Evolutionary conservation across 2,329 filamentous ascomycete genomes (phyloP).

Genomic region (Chalaropsis ovoidea): DNA sequence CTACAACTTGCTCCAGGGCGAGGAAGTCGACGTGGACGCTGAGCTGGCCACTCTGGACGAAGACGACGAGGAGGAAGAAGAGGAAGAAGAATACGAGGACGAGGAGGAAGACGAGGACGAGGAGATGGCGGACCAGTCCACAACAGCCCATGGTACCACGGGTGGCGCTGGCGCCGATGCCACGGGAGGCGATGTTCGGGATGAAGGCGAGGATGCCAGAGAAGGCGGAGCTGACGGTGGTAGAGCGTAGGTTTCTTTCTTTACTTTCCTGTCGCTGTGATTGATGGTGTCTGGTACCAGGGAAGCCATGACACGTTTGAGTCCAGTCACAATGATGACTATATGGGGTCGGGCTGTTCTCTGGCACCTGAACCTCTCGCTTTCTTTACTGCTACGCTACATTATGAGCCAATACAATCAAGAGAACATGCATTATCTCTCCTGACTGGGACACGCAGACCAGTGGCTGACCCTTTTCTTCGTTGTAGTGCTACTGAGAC

Average conservation of each 20-base stretch:
- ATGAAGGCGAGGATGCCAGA: constrained; percentile 78
- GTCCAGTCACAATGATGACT: not conserved
- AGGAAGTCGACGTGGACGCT: constrained; percentile 67
- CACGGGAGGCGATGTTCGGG: constrained; percentile 80
- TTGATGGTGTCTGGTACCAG: not conserved
- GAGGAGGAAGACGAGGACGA: constrained; percentile 19
- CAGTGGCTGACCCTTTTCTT: constrained; percentile 17
- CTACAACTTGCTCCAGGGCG: constrained; percentile 72
- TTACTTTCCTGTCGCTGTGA: constrained; percentile 10
- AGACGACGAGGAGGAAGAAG: constrained; percentile 50
- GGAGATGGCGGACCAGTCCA: constrained; percentile 47
- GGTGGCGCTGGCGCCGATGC: constrained; percentile 79
- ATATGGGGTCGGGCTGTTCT: not conserved
- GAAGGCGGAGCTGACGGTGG: constrained; percentile 93
- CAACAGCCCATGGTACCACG: constrained; percentile 49
- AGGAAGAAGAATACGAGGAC: constrained; percentile 59
- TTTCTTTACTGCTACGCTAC: constrained; percentile 17
- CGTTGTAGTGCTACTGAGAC: constrained; percentile 48
- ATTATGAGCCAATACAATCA: constrained; percentile 19
- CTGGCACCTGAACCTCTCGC: not conserved
- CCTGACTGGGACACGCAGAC: not conserved
- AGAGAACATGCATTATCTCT: constrained; percentile 17
- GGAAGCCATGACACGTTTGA: not conserved
- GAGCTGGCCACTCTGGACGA: constrained; percentile 55
- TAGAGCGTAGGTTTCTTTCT: constrained; percentile 80